Percentiles rank a stretch among this genome's conserved stretches.
Conservation (phyloP, 306 rosid species). For the Ormosia semicastrata region DNA sequence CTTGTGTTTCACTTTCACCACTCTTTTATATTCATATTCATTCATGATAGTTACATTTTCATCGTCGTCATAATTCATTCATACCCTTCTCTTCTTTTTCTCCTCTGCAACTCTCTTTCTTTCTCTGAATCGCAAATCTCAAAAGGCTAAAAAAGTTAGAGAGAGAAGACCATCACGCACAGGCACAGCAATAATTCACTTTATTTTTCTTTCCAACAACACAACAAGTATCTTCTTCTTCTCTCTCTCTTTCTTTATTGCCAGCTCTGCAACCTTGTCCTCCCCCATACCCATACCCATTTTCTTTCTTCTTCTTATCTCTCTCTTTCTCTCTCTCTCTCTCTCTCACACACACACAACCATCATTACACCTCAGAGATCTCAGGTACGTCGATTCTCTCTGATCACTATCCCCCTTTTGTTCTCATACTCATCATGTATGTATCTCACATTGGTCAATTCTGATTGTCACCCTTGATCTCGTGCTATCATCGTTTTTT, state of each 20-base stretch:
- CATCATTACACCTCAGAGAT: constrained; percentile 40
- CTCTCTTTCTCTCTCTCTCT: constrained; percentile 40
- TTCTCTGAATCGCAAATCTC: constrained; percentile 60
- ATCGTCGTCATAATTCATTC: constrained; percentile 45
- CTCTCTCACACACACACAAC: constrained; percentile 3
- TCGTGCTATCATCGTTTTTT: constrained; percentile 21
- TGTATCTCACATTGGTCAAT: constrained; percentile 16
- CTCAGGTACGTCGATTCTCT: constrained; percentile 55
- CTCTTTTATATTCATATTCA: background rate
- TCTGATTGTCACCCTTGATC: constrained; percentile 37
- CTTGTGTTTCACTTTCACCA: constrained; percentile 13
- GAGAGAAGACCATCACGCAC: constrained; percentile 50
- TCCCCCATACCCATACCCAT: constrained; percentile 42
- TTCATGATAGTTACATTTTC: constrained; percentile 22
- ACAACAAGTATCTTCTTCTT: constrained; percentile 30
- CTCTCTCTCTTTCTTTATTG: constrained; percentile 53
- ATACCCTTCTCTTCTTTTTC: constrained; percentile 20
- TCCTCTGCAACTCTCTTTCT: constrained; percentile 37
- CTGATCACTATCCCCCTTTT: constrained; percentile 8
- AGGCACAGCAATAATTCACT: constrained; percentile 74
- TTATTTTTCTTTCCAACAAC: constrained; percentile 34
- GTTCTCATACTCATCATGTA: background rate
- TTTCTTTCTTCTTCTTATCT: constrained; percentile 24
- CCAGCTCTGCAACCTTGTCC: constrained; percentile 81
- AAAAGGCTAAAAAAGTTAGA: constrained; percentile 72